Conservation (phyloP, 2,329 filamentous ascomycete species). For the Venturia aucupariae region DNA sequence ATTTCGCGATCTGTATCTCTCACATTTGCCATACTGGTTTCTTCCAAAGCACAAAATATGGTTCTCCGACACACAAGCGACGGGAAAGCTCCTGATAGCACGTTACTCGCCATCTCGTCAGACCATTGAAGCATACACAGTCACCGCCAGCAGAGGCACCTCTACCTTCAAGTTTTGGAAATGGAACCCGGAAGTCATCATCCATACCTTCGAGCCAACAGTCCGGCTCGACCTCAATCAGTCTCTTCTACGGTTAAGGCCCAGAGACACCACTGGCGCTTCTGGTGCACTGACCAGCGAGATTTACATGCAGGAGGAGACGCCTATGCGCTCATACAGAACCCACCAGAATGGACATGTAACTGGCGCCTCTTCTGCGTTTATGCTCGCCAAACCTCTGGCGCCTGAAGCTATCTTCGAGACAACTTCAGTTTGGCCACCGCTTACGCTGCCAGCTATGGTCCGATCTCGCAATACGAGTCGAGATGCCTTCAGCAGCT, state of each 20-base stretch:
- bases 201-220: constrained; percentile 62
- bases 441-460: constrained; percentile 55
- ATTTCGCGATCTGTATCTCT: constrained; percentile 62
- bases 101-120: constrained; percentile 65
- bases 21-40: constrained; percentile 79
- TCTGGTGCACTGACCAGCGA: constrained; percentile 44
- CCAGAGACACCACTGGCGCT: constrained; percentile 31
- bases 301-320: constrained; percentile 14
- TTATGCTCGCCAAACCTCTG: constrained; percentile 53
- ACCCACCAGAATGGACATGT: constrained; percentile 18
- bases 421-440: constrained; percentile 58
- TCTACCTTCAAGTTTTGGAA: constrained; percentile 55
- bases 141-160: constrained; percentile 55
- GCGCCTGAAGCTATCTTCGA: constrained; percentile 33
- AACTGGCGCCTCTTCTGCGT: constrained; percentile 51
- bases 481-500: constrained; percentile 34
- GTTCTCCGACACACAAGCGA: constrained; percentile 68
- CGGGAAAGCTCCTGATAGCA: constrained; percentile 65
- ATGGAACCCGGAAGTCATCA: constrained; percentile 54
- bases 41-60: constrained; percentile 71
- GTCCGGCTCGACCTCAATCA: constrained; percentile 66
- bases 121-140: constrained; percentile 70
- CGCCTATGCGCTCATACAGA: constrained; percentile 13
- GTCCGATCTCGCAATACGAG: constrained; percentile 47
- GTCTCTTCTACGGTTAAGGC: constrained; percentile 45